phyloP scores from a whole-genome alignment of 2,329 filamentous ascomycete genomes.

The Alternaria alternata region DNA sequence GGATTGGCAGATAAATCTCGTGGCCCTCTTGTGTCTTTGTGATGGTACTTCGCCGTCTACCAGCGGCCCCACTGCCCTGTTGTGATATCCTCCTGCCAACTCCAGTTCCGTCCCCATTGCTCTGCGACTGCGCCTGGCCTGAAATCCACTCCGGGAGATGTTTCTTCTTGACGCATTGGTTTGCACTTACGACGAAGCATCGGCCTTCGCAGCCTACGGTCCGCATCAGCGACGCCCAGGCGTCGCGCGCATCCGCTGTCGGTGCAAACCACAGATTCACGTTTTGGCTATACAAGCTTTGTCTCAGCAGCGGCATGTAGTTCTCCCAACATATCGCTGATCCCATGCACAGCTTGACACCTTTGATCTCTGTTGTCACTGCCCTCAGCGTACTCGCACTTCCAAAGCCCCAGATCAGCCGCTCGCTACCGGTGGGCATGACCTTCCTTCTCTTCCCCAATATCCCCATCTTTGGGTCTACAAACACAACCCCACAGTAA shows the following conservation, averaged over 20 bases:
- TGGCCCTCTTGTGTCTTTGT: slow-evolving; percentile 53
- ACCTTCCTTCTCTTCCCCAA: slow-evolving; percentile 91
- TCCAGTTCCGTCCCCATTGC: slow-evolving; percentile 8
- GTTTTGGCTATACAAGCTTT: slow-evolving; percentile 86
- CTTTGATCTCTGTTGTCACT: slow-evolving; percentile 79
- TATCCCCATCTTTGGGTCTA: slow-evolving; percentile 75
- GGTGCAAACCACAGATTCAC: slow-evolving; percentile 91
- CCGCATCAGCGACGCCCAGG: slow-evolving; percentile 83
- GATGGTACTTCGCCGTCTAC: slow-evolving; percentile 52
- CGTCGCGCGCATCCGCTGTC: slow-evolving; percentile 83
- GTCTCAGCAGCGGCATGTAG: slow-evolving; percentile 89
- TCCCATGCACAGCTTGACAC: slow-evolving; percentile 79
- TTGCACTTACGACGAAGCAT: slow-evolving; percentile 84
- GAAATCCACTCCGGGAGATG: slow-evolving; percentile 67
- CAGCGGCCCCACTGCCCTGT: slow-evolving; percentile 15
- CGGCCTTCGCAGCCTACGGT: slow-evolving; percentile 83
- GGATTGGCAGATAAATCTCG: slow-evolving; percentile 56
- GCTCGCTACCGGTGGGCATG: slow-evolving; percentile 86
- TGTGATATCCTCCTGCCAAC: slow-evolving; percentile 9
- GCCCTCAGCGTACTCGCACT: slow-evolving; percentile 80
- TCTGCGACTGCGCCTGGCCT: slow-evolving; percentile 12
- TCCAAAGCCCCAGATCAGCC: slow-evolving; percentile 89
- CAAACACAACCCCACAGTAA: slow-evolving; percentile 84
- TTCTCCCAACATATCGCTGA: slow-evolving; percentile 97
- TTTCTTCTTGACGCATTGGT: slow-evolving; percentile 75